Evolutionary conservation across 177 flowering plant genomes (phyloP).

Genomic region (Vitis hybrid): DNA sequence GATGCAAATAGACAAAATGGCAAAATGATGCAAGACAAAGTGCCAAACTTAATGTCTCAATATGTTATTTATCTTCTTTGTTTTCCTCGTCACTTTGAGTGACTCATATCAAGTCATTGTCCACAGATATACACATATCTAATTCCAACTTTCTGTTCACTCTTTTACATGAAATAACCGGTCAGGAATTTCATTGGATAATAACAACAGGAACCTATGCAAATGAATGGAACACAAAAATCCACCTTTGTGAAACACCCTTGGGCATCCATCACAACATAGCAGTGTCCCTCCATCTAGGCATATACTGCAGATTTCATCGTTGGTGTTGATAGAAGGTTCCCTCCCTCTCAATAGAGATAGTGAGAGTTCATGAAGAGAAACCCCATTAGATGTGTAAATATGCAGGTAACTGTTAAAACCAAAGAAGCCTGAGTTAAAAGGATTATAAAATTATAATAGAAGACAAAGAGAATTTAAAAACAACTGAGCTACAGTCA

Average conservation of each 20-base stretch:
- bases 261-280: conserved; percentile 81
- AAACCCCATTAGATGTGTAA: conserved; percentile 86
- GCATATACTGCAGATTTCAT: conserved; percentile 81
- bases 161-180: no score
- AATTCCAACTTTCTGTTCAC: no score
- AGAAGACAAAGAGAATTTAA: not conserved
- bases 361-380: conserved; percentile 82
- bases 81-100: no score
- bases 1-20: not conserved
- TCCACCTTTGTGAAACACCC: conserved; percentile 67
- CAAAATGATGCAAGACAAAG: conserved; percentile 14
- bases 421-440: conserved; percentile 1
- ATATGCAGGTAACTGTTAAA: conserved; percentile 69
- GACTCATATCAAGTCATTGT: no score
- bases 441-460: not conserved
- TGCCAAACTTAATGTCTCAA: no score
- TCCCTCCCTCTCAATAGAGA: conserved; percentile 46
- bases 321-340: conserved; percentile 53
- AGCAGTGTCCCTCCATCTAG: conserved; percentile 68
- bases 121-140: no score
- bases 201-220: no score
- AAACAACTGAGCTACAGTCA: no score
- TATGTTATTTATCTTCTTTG: no score
- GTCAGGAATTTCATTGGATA: no score
- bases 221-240: conserved; percentile 2